Base-by-base conservation (phyloP, 2,329 filamentous ascomycete genomes). In the Hypoxylon sp. region DNA sequence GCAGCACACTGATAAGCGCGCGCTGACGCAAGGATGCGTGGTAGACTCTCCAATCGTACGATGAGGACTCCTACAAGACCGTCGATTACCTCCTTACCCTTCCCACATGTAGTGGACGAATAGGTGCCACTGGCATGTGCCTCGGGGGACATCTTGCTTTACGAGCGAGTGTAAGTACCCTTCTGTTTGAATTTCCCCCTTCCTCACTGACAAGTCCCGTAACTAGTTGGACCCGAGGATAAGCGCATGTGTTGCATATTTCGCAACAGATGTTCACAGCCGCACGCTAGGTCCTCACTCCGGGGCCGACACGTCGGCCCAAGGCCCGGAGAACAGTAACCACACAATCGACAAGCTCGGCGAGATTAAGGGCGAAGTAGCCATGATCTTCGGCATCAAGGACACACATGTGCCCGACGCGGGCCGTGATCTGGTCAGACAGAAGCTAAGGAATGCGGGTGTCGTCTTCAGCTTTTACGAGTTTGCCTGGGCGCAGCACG, bases 401-500 rank as follows among this genome's bases (percentile, higher is more conserved):
- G 95, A 98, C 80, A 97, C 90, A 64, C 95, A 98, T 79, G 94
- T 98, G 13, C 93, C 94, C 1, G 89, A 93, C 40, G 88, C 88
- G 44, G 95, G 95, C 1, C 87, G 95, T 17, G 94, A 97, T 80
- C 81, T 97, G 72, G 96, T 97, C 79, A 89, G 94, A 65, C 89
- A 89, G 79, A 95, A 93, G 68, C 84, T 97, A 74, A 90, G 95
- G 74, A 93, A 93, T 22, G 89, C 90, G 5, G 91, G 91, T 8
- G 87, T 91, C 4, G 85, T 87, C 8, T 95, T 95, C 76, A 91
- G 89, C 77, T 97, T 93, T 79, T 94, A 96, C 81, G 95, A 98
- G 82, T 90, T 92, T 72, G 92, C 93, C n/a, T 95, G 93, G 89
- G 94, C 95, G 2, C 95, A 97, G 81, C 95, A 97, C 83, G 95